Base-by-base conservation (phyloP, 2,329 filamentous ascomycete genomes). In the Pyrenochaeta sp. region DNA sequence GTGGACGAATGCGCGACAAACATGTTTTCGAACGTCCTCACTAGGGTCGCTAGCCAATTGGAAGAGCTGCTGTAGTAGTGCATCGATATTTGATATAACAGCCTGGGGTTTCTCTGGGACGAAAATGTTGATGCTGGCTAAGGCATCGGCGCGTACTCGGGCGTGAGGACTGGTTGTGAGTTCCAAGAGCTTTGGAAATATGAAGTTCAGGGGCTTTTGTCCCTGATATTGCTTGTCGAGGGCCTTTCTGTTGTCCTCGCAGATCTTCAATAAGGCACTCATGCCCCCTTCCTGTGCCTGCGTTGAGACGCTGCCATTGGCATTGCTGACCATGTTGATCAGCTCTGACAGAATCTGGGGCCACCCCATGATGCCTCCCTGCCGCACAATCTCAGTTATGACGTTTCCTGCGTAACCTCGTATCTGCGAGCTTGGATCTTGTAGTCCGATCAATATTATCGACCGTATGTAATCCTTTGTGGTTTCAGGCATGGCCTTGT, bases 211-310 rank as follows among this genome's bases (percentile, higher is more conserved):
- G 1, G 95, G 95, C 55, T 93, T 86, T 78, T 97, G 90, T 59
- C 93, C 92, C 72, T 93, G 89, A 76, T 96, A 92, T 64, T 97
- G 92, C 69, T 90, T 89, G 78, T 96, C 92, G 52, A 99, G 83
- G 58, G 92, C 84, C 74, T 91, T 92, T 72, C 88, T 89, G 80
- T 96, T 97, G 80, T 99, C 95, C 79, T 99, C 95, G 79, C 95
- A 99, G 61, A 99, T 93, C 83, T 98, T 98, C 76, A 90, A 83
- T 78, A 99, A 84, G 47, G 95, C 93, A 48, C 91, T 88, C 91
- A 98, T 97, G 67, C 92, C 93, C 60, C 93, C 93, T 77, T 99
- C 94, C 74, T 97, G 93, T 12, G 90, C 89, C 72, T 91, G 86
- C 43, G 85, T 81, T 6, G 91, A 82, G 24, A 88, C 82, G 62